phyloP scores from a whole-genome alignment of 257 asterid genomes.

The Ilex aquifolium region DNA sequence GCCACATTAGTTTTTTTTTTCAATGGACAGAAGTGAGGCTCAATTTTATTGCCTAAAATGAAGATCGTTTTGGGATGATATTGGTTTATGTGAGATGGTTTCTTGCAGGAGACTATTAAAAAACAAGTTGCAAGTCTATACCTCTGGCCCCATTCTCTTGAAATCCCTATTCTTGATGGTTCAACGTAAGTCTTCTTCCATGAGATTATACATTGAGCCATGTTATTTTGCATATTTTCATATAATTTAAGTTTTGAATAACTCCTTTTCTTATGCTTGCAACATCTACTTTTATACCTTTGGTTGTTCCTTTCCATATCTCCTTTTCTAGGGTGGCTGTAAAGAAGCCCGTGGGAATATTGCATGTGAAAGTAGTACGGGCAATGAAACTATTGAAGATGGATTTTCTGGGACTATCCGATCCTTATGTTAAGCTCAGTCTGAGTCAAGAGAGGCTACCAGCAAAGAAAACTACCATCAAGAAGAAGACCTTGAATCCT shows the following conservation, averaged over 20 bases:
- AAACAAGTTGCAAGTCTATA: not conserved
- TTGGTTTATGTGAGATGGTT: not conserved
- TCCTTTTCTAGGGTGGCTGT: not conserved
- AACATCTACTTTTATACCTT: not conserved
- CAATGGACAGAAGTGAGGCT: not conserved
- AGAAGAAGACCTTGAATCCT: not conserved
- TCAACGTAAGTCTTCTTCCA: not conserved
- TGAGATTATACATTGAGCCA: no score
- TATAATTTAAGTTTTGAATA: not conserved
- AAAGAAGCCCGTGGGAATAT: not conserved
- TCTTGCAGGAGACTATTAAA: not conserved
- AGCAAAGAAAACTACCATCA: not conserved
- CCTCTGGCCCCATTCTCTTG: not conserved
- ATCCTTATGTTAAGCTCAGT: not conserved
- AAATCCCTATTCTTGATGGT: not conserved
- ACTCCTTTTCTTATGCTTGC: not conserved
- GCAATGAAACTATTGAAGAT: not conserved
- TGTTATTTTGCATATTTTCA: no score
- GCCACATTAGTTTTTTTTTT: slow-evolving; percentile 5
- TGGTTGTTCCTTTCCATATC: not conserved
- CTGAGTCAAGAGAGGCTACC: not conserved
- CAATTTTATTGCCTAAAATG: no score
- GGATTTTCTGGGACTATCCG: not conserved
- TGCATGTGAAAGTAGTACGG: not conserved
- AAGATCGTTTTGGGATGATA: not conserved